Percentiles rank a stretch among this genome's conserved stretches.
phyloP scores from a whole-genome alignment of 352 stramenopile species.

The Globisporangium cylindrosporum region DNA sequence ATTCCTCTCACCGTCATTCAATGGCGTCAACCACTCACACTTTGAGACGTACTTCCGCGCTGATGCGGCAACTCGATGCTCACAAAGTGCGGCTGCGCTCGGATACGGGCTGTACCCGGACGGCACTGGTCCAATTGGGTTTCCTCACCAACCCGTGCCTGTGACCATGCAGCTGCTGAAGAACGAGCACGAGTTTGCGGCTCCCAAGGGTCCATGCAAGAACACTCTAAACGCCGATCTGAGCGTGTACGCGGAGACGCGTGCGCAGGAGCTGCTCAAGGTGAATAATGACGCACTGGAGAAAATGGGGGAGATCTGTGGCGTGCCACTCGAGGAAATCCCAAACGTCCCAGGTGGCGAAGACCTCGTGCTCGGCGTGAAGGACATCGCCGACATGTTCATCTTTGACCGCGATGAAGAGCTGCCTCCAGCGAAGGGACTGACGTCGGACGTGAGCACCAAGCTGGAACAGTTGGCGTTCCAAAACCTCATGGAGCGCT shows the following conservation, averaged over 20 bases:
- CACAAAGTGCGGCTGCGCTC: slow-evolving; percentile 70
- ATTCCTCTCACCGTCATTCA: slow-evolving; percentile 70
- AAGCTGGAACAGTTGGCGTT: slow-evolving; percentile 71
- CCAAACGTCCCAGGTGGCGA: slow-evolving; percentile 55
- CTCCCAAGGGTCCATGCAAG: slow-evolving; percentile 72
- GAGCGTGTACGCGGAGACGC: slow-evolving; percentile 48
- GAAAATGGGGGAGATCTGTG: slow-evolving; percentile 52
- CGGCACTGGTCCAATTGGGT: slow-evolving; percentile 64
- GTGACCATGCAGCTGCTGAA: slow-evolving; percentile 83
- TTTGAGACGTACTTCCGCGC: slow-evolving; percentile 87
- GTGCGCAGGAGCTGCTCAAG: slow-evolving; percentile 54
- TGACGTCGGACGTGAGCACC: slow-evolving; percentile 49
- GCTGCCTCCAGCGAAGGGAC: slow-evolving; percentile 46
- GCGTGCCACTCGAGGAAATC: slow-evolving; percentile 56
- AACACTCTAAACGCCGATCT: slow-evolving; percentile 50
- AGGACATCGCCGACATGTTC: slow-evolving; percentile 84
- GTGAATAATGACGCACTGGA: slow-evolving; percentile 56
- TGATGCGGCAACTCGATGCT: slow-evolving; percentile 75
- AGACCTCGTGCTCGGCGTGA: slow-evolving; percentile 73
- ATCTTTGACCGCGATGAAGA: slow-evolving; percentile 73
- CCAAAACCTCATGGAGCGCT: slow-evolving; percentile 83
- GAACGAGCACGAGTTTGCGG: slow-evolving; percentile 85
- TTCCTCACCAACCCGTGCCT: slow-evolving; percentile 67
- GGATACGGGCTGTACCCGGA: slow-evolving; percentile 82
- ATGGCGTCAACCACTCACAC: slow-evolving; percentile 68